These are phyloP conservation scores for Penicillium janthinellum DNA, from an alignment of 2,329 filamentous ascomycete species.

Conservation along the genomic window DNA sequence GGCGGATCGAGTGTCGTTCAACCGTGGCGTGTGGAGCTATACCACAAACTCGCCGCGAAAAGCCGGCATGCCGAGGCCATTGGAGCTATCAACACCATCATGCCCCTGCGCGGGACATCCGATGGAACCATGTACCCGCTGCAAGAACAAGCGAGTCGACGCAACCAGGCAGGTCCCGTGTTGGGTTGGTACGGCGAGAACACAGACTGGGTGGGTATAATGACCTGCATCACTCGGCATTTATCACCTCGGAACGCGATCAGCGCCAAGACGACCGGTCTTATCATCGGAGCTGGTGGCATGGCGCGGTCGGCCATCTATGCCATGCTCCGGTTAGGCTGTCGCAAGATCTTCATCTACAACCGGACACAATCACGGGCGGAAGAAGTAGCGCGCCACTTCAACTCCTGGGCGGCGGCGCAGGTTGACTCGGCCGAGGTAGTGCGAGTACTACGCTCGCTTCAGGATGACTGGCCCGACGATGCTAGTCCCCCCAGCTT, in stretches of 20 bases:
- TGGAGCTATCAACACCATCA: slow-evolving; percentile 49
- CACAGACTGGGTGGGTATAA: slow-evolving; percentile 48
- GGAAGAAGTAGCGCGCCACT: slow-evolving; percentile 67
- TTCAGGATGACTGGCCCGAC: slow-evolving; percentile 65
- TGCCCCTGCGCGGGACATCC: slow-evolving; percentile 43
- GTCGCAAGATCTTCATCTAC: slow-evolving; percentile 72
- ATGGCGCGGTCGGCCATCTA: slow-evolving; percentile 80
- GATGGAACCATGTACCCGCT: slow-evolving; percentile 42
- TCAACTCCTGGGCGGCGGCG: slow-evolving; percentile 56
- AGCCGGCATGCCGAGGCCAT: slow-evolving; percentile 49
- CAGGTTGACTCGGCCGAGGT: slow-evolving; percentile 41
- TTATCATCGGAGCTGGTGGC: slow-evolving; percentile 64
- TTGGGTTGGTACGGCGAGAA: slow-evolving; percentile 49
- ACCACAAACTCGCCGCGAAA: slow-evolving; percentile 41
- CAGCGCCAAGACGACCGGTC: slow-evolving; percentile 52
- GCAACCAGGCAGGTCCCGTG: slow-evolving; percentile 46
- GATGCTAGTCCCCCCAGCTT: slow-evolving; percentile 68
- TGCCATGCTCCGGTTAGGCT: slow-evolving; percentile 74
- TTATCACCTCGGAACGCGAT: slow-evolving; percentile 56
- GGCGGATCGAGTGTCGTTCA: slow-evolving; percentile 48
- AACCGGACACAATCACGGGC: slow-evolving; percentile 72
- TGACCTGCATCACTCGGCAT: slow-evolving; percentile 45
- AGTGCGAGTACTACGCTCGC: slow-evolving; percentile 58
- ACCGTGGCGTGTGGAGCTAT: slow-evolving; percentile 46
- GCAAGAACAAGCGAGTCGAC: slow-evolving; percentile 43